Percentiles rank a stretch among this genome's conserved stretches.
Evolutionary conservation across 345 rosid species (phyloP).

Genomic region (Dovyalis caffra): DNA sequence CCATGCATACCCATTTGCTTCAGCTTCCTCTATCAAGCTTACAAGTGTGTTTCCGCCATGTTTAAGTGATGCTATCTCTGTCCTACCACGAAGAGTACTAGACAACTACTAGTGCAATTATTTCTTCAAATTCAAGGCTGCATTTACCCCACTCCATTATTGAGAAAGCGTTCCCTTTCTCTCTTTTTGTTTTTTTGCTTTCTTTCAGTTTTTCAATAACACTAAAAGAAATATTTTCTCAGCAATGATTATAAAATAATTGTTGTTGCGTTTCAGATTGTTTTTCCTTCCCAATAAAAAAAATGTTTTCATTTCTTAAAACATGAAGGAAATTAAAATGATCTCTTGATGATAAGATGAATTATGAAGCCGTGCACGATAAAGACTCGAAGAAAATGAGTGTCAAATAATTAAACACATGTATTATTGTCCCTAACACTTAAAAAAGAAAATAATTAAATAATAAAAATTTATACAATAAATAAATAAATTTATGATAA

Average conservation of each 20-base stretch:
- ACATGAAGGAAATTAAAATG: no score
- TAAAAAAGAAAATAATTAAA: no score
- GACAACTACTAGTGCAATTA: slow-evolving; percentile 3
- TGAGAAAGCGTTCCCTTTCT: slow-evolving; percentile 4
- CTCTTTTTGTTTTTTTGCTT: not conserved
- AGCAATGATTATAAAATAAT: slow-evolving; percentile 3
- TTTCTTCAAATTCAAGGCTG: slow-evolving; percentile 20
- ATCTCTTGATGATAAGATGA: no score
- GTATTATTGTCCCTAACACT: no score
- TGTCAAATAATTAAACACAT: no score
- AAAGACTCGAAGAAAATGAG: no score
- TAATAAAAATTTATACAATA: no score
- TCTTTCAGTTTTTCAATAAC: not conserved
- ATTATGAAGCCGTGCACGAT: no score
- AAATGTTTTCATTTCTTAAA: no score
- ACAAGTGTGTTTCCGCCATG: slow-evolving; percentile 12
- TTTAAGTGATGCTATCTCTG: not conserved
- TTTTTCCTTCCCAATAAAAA: no score
- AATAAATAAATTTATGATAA: no score
- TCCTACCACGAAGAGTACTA: not conserved
- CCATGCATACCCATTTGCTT: slow-evolving; percentile 1
- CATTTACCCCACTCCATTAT: slow-evolving; percentile 21
- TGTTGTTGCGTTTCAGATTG: not conserved
- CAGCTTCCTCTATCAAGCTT: slow-evolving; percentile 5
- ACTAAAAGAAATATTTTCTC: not conserved